Conservation (phyloP, 495 filamentous ascomycete genomes). For the Penicillium crystallinum region DNA sequence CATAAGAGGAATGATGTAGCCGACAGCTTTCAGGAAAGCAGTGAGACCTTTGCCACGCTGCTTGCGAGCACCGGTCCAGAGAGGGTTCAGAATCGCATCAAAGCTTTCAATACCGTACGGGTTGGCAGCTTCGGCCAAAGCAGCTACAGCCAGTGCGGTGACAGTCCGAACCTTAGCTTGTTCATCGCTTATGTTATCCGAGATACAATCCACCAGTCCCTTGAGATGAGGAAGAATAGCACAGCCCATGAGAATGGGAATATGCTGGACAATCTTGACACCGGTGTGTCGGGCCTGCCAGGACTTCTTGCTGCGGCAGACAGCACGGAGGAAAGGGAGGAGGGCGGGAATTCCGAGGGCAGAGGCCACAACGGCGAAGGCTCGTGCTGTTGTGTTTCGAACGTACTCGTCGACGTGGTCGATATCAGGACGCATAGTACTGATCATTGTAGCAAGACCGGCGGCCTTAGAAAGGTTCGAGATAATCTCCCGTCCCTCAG, state of each 20-base stretch:
- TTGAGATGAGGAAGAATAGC: conserved; percentile 95
- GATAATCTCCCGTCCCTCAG: conserved; percentile 98
- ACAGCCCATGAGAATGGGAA: conserved; percentile 99
- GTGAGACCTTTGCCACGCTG: conserved; percentile 95
- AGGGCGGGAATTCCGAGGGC: conserved; percentile 94
- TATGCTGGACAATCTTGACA: conserved; percentile 98
- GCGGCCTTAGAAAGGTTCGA: conserved; percentile 96
- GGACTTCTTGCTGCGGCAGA: conserved; percentile 96
- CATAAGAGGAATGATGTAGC: conserved; percentile 98
- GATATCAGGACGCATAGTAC: conserved; percentile 97
- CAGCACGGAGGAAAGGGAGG: conserved; percentile 89
- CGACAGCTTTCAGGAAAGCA: conserved; percentile 94
- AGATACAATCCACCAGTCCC: conserved; percentile 93
- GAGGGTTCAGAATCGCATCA: conserved; percentile 92
- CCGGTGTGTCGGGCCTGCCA: conserved; percentile 99
- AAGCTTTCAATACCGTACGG: conserved; percentile 99
- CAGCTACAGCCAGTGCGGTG: conserved; percentile 90
- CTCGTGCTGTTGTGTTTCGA: conserved; percentile 96
- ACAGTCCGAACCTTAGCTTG: conserved; percentile 97
- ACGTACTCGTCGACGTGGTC: conserved; percentile 99
- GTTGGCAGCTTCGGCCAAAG: conserved; percentile 91
- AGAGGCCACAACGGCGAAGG: conserved; percentile 95
- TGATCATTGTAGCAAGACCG: conserved; percentile 98
- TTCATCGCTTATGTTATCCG: conserved; percentile 91
- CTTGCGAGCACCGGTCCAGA: conserved; percentile 93